Conservation (phyloP, 176 grass and related monocot genomes). For the maize (Zea mays) region DNA sequence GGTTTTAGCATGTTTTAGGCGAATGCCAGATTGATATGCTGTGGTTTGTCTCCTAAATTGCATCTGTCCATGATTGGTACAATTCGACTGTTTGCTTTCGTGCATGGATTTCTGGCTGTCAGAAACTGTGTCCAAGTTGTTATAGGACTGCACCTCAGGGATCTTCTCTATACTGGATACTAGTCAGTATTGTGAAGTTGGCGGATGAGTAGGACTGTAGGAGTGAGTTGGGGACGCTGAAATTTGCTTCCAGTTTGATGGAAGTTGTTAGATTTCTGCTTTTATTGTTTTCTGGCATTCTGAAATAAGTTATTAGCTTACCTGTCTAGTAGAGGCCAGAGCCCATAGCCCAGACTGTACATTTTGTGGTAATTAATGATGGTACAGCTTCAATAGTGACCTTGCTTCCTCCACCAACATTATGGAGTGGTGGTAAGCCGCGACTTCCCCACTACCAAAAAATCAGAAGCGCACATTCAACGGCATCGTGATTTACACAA, state of each 20-base stretch:
- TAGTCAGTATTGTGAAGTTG: neutral
- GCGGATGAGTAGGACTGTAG: neutral
- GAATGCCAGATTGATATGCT: constrained; percentile 1
- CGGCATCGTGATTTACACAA: too few relatives aligned
- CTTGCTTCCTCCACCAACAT: too few relatives aligned
- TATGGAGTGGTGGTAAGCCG: too few relatives aligned
- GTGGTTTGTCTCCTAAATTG: neutral
- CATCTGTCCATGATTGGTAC: neutral
- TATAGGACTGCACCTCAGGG: too few relatives aligned
- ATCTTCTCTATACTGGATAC: neutral
- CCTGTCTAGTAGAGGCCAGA: neutral
- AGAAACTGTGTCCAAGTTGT: constrained; percentile 1
- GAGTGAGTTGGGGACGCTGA: neutral
- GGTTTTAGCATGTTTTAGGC: neutral
- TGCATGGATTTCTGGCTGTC: neutral
- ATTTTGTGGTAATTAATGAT: neutral
- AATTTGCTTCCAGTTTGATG: constrained; percentile 35
- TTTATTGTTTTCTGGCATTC: constrained; percentile 15
- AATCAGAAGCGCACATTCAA: too few relatives aligned
- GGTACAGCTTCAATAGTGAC: neutral
- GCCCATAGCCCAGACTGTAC: neutral
- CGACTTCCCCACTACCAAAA: too few relatives aligned
- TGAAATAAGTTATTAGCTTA: neutral
- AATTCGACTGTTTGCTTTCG: neutral
- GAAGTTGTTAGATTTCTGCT: neutral